These are phyloP conservation scores for Leishmania tarentolae DNA, from an alignment of 208 protist species.

Conservation along the genomic window DNA sequence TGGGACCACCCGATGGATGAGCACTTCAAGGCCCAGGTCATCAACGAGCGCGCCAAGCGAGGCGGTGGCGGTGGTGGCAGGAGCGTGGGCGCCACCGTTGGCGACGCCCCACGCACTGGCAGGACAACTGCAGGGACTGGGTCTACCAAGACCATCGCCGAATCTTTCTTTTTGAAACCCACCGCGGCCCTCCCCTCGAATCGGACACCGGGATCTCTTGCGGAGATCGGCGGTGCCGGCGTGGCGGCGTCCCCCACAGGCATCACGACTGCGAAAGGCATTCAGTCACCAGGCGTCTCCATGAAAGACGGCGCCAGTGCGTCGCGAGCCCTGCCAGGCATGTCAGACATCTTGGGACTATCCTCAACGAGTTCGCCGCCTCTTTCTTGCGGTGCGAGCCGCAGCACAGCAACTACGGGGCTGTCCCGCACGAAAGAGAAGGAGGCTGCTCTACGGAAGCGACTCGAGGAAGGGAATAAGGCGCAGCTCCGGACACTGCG, in stretches of 20 bases:
- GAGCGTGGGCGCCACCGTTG: neutral
- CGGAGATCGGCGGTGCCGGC: neutral
- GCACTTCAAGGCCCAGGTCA: constrained; percentile 79
- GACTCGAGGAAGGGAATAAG: constrained; percentile 61
- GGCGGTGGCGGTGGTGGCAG: constrained; percentile 5
- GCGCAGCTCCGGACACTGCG: constrained; percentile 35
- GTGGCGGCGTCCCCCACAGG: neutral
- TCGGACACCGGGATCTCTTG: constrained; percentile 2
- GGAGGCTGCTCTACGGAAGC: constrained; percentile 54
- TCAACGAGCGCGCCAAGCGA: constrained; percentile 48
- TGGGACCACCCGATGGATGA: constrained; percentile 96
- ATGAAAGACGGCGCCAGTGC: constrained; percentile 15
- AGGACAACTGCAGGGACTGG: neutral
- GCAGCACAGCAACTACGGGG: neutral
- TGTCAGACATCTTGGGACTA: constrained; percentile 25
- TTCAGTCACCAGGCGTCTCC: neutral
- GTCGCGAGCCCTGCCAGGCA: constrained; percentile 17
- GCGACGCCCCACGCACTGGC: neutral
- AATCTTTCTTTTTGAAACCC: constrained; percentile 33
- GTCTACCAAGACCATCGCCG: constrained; percentile 47
- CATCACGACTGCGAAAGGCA: neutral
- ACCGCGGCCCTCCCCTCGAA: neutral
- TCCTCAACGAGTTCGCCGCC: constrained; percentile 9
- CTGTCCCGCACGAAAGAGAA: constrained; percentile 48
- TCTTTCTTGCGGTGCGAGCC: neutral